Evolutionary conservation across 2,329 filamentous ascomycete genomes (phyloP).

Genomic region (Colletotrichum musae): DNA sequence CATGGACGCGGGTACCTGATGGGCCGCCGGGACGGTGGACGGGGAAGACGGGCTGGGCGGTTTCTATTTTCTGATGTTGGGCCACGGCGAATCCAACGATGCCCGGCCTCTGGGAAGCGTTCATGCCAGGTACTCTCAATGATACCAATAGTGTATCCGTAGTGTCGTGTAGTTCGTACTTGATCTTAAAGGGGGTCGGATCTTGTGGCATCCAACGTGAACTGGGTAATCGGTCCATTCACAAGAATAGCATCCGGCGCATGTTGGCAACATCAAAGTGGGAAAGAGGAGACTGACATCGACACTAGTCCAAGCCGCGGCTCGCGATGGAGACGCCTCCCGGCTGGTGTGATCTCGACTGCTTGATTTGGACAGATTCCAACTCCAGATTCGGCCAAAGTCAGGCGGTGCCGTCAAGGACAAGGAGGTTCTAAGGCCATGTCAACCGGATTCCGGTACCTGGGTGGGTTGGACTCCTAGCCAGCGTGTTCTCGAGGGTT

Average conservation of each 20-base stretch:
- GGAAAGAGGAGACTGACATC: too few relatives aligned
- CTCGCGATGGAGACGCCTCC: constrained; percentile 2
- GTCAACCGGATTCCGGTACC: not conserved
- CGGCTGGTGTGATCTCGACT: not conserved
- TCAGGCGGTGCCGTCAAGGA: constrained; percentile 18
- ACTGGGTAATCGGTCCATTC: too few relatives aligned
- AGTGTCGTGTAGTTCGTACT: too few relatives aligned
- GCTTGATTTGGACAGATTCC: constrained; percentile 17
- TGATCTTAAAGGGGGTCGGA: too few relatives aligned
- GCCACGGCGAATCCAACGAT: not conserved
- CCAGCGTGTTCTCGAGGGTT: constrained; percentile 23
- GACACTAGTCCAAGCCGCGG: too few relatives aligned
- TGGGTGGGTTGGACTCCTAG: constrained; percentile 4
- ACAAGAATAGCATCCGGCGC: too few relatives aligned
- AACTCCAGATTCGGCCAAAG: not conserved
- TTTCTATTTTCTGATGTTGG: constrained; percentile 19
- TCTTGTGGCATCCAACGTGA: too few relatives aligned
- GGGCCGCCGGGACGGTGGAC: not conserved
- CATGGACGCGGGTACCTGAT: constrained; percentile 31
- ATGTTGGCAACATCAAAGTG: not conserved
- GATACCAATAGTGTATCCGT: not conserved
- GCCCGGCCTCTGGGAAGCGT: too few relatives aligned
- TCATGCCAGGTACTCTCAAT: not conserved
- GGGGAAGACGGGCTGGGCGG: constrained; percentile 6
- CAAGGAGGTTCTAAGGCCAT: not conserved